Percentiles rank a stretch among this genome's conserved stretches.
These are phyloP conservation scores for Ogataea thermomethanolica DNA, from an alignment of 805 yeast genomes.

Conservation along the genomic window DNA sequence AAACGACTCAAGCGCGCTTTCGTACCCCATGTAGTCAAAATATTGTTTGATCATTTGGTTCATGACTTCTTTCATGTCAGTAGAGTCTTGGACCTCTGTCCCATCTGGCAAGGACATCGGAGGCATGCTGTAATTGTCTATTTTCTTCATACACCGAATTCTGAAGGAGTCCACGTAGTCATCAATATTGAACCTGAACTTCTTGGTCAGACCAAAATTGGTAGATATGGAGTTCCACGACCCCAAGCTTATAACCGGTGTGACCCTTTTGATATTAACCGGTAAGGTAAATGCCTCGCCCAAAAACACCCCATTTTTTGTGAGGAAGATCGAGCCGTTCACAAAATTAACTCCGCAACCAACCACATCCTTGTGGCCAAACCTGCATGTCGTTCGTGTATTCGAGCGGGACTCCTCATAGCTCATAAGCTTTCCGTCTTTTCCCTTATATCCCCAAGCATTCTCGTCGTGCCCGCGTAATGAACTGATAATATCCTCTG, in stretches of 20 bases:
- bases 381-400: constrained; percentile 41
- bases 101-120: constrained; percentile 10
- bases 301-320: constrained; percentile 72
- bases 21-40: constrained; percentile 56
- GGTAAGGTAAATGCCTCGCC: constrained; percentile 53
- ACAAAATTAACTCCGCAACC: constrained; percentile 83
- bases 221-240: constrained; percentile 42
- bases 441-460: constrained; percentile 53
- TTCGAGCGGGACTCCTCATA: constrained; percentile 35
- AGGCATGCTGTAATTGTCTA: constrained; percentile 17
- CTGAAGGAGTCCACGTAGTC: constrained; percentile 43
- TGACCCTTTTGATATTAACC: constrained; percentile 28
- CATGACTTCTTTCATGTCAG: constrained; percentile 17
- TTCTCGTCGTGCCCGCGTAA: constrained; percentile 46
- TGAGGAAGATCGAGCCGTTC: constrained; percentile 62
- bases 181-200: constrained; percentile 48
- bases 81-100: constrained; percentile 11
- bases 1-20: constrained; percentile 51
- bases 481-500: constrained; percentile 28
- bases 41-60: constrained; percentile 38
- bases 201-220: constrained; percentile 48
- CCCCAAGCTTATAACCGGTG: constrained; percentile 48
- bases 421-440: constrained; percentile 42
- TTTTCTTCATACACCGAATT: constrained; percentile 19
- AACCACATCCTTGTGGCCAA: constrained; percentile 58